Conservation (phyloP, 805 yeast genomes). For the Metschnikowia sp. region DNA sequence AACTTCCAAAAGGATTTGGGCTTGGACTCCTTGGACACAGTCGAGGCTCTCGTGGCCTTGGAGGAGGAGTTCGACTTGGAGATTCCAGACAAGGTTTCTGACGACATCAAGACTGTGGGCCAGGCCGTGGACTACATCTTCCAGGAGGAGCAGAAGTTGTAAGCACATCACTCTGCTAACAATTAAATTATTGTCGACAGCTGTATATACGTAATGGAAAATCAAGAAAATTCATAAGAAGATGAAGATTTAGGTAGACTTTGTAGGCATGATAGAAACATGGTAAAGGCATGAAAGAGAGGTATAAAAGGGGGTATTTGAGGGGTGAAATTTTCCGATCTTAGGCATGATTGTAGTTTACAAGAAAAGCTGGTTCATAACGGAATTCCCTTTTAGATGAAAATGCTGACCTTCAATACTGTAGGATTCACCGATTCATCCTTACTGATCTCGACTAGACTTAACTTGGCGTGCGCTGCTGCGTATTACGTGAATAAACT, state of each 20-base stretch:
- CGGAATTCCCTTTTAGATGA: too few species aligned
- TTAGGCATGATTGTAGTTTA: too few species aligned
- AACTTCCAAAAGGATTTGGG: conserved; percentile 71
- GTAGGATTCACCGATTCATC: too few species aligned
- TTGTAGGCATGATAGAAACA: too few species aligned
- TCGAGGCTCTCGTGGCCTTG: conserved; percentile 92
- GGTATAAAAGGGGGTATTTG: too few species aligned
- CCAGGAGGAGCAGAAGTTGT: conserved; percentile 52
- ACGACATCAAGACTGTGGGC: conserved; percentile 87
- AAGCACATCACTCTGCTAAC: conserved; percentile 4
- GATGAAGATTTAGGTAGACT: not conserved
- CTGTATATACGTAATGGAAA: conserved; percentile 13
- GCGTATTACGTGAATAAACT: too few species aligned
- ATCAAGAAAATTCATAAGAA: not conserved
- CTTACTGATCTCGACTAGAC: too few species aligned
- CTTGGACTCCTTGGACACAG: conserved; percentile 91
- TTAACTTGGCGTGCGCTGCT: too few species aligned
- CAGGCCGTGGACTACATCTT: conserved; percentile 88
- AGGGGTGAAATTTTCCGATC: too few species aligned
- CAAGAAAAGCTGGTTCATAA: too few species aligned
- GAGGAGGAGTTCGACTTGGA: conserved; percentile 75
- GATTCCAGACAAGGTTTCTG: conserved; percentile 88
- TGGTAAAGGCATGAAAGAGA: too few species aligned
- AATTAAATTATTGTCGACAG: not conserved
- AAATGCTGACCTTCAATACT: too few species aligned